These are phyloP conservation scores for Citrus mangshanensis DNA, from an alignment of 345 rosid genomes.

Conservation along the genomic window DNA sequence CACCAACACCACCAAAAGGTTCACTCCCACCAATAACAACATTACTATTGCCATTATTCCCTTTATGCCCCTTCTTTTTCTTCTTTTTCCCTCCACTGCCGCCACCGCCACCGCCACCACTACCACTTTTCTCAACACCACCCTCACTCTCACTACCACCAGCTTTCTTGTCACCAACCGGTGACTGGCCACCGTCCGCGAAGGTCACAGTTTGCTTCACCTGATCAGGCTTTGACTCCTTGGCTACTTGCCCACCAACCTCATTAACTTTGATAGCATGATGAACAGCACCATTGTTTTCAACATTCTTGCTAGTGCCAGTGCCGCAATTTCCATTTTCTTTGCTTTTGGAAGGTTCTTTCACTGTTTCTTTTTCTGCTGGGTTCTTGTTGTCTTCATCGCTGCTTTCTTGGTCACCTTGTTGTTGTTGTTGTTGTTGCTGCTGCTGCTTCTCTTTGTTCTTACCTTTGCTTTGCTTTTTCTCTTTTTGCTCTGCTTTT, in stretches of 20 bases:
- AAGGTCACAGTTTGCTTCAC: constrained; percentile 19
- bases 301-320: constrained; percentile 13
- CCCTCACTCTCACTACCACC: constrained; percentile 24
- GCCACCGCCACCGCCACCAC: constrained; percentile 1
- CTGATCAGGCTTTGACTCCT: constrained; percentile 29
- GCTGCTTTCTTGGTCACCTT: constrained; percentile 39
- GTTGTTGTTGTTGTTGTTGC: constrained; percentile 5
- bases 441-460: constrained; percentile 34
- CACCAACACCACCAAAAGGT: constrained; percentile 4
- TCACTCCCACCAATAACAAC: constrained; percentile 11
- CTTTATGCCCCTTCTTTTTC: constrained; percentile 60
- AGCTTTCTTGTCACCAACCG: constrained; percentile 30
- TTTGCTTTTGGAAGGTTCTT: constrained; percentile 15
- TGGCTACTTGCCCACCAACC: constrained; percentile 6
- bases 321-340: constrained; percentile 28
- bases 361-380: constrained; percentile 13
- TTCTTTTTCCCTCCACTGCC: constrained; percentile 45
- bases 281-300: constrained; percentile 3
- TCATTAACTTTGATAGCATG: constrained; percentile 7
- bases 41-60: constrained; percentile 18
- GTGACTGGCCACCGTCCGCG: constrained; percentile 20
- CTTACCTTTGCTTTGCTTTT: constrained; percentile 42
- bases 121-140: constrained; percentile 9
- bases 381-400: constrained; percentile 27
- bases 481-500: constrained; percentile 25